A percentile compares a stretch with the other conserved stretches of the same genome.
Evolutionary conservation across 73 alveolate species (phyloP).

Genomic region (Stentor coeruleus): DNA sequence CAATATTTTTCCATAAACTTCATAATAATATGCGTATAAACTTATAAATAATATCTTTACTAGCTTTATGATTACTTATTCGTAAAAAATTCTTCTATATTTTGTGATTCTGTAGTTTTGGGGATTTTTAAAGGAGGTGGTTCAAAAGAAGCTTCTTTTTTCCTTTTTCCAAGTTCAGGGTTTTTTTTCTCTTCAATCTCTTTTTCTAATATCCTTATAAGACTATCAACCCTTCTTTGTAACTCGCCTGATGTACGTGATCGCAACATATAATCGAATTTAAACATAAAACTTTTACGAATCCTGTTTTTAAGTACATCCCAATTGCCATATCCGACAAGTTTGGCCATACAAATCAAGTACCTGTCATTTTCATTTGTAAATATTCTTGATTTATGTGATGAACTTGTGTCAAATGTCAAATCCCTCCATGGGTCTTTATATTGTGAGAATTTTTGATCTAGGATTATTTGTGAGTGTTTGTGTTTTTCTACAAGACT

Average conservation of each 20-base stretch:
- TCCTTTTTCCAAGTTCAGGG: slow-evolving; percentile 25
- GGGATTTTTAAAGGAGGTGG: neutral
- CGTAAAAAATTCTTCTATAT: too few species aligned
- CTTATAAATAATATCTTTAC: too few species aligned
- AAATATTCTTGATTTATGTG: slow-evolving; percentile 63
- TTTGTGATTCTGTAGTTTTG: too few species aligned
- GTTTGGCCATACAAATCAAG: slow-evolving; percentile 78
- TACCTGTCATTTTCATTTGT: slow-evolving; percentile 71
- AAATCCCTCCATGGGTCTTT: slow-evolving; percentile 67
- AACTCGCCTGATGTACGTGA: slow-evolving; percentile 92
- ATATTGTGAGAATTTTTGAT: slow-evolving; percentile 36
- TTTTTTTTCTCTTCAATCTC: slow-evolving; percentile 47
- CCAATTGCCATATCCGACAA: slow-evolving; percentile 96
- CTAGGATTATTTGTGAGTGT: slow-evolving; percentile 43
- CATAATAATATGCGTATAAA: too few species aligned
- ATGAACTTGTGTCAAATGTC: slow-evolving; percentile 47
- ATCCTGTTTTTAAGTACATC: slow-evolving; percentile 77
- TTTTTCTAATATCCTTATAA: slow-evolving; percentile 90
- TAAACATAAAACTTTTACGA: slow-evolving; percentile 78
- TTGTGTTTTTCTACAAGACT: slow-evolving; percentile 52
- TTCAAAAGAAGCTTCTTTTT: slow-evolving; percentile 5
- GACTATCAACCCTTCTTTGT: slow-evolving; percentile 88
- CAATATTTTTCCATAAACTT: too few species aligned
- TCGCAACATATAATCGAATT: slow-evolving; percentile 90
- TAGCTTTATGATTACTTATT: too few species aligned